Percentiles rank a stretch among this genome's conserved stretches.
These are phyloP conservation scores for Seiridium cupressi DNA, from an alignment of 2,329 filamentous ascomycete genomes.

Conservation along the genomic window DNA sequence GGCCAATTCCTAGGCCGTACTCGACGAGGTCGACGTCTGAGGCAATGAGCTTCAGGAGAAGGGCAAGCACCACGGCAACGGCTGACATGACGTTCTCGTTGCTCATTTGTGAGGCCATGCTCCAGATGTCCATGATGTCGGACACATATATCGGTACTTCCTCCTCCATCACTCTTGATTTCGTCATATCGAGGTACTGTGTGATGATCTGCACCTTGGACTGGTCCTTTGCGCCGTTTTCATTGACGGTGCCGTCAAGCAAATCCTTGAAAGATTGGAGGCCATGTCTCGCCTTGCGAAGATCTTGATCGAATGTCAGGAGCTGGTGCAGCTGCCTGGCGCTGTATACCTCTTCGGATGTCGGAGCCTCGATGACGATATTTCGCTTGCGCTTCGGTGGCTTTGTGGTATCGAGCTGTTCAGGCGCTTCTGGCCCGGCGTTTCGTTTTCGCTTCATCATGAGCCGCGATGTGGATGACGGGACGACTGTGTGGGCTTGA, in stretches of 20 bases:
- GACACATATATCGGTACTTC: conserved; percentile 64
- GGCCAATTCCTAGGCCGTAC: conserved; percentile 75
- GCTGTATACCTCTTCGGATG: conserved; percentile 60
- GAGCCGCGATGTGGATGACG: not conserved
- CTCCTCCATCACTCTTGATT: conserved; percentile 49
- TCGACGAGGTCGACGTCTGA: conserved; percentile 70
- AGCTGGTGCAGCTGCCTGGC: conserved; percentile 67
- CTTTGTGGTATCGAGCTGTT: conserved; percentile 9
- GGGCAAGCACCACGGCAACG: conserved; percentile 75
- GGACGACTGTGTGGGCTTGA: too few species aligned
- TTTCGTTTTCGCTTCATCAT: conserved; percentile 35
- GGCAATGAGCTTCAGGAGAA: conserved; percentile 78
- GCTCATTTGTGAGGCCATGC: conserved; percentile 74
- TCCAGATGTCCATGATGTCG: conserved; percentile 87
- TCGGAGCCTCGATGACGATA: conserved; percentile 50
- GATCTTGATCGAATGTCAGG: conserved; percentile 69
- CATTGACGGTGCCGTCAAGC: conserved; percentile 62
- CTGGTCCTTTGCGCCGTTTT: conserved; percentile 45
- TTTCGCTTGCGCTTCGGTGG: conserved; percentile 45
- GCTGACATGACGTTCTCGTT: conserved; percentile 80
- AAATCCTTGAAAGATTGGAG: conserved; percentile 74
- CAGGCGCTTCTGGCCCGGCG: conserved; percentile 26
- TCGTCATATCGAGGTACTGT: conserved; percentile 63
- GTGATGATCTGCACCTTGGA: conserved; percentile 57
- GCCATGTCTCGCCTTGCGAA: conserved; percentile 63